Conservation (phyloP, 345 rosid genomes). For the Hibiscus tridactylites region DNA sequence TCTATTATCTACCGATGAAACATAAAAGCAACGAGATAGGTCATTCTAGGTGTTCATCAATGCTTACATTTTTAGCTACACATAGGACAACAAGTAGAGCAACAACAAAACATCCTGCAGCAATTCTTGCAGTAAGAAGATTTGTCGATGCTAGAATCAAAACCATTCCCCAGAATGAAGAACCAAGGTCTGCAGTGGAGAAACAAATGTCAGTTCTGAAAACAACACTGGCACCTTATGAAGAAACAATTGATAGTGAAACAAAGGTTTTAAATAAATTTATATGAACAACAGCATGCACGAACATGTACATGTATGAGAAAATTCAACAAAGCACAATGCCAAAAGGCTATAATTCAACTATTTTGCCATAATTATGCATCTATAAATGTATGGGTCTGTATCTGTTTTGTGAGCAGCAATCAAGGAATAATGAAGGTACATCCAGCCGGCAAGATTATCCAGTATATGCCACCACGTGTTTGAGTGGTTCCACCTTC, state of each 20-base stretch:
- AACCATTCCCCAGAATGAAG: conserved; percentile 69
- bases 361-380: background rate
- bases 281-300: background rate
- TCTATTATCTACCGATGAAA: background rate
- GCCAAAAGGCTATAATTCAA: background rate
- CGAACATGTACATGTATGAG: background rate
- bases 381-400: background rate
- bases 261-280: background rate
- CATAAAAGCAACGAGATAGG: background rate
- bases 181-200: conserved; percentile 46
- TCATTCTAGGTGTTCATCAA: background rate
- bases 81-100: conserved; percentile 49
- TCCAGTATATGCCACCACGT: conserved; percentile 56
- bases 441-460: conserved; percentile 67
- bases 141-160: conserved; percentile 61
- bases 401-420: background rate
- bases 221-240: background rate
- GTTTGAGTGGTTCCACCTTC: conserved; percentile 62
- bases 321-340: conserved; percentile 1
- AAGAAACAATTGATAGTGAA: background rate
- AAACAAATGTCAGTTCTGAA: background rate
- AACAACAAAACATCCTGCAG: conserved; percentile 49
- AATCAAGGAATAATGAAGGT: conserved; percentile 13
- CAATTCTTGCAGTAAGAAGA: conserved; percentile 57
- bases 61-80: conserved; percentile 58